Evolutionary conservation across 441 rosid species (phyloP), one percentile per base, ranked within the genome.

Genomic region (Erodium chrysanthum): DNA sequence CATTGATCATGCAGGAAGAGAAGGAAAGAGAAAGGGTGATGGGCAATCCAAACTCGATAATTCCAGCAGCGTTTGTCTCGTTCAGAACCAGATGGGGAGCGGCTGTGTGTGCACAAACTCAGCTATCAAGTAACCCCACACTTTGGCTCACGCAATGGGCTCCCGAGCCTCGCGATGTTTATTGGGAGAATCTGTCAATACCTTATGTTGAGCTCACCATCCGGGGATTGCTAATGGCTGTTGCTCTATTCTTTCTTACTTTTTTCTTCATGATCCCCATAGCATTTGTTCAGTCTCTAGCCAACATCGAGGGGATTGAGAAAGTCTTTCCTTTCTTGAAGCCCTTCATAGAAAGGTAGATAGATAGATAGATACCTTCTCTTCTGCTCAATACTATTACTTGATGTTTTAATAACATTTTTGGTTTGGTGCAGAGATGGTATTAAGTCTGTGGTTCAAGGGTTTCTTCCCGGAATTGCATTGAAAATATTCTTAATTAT

Each of bases 111-210:
- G 97, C 97, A 61, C 99, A 91, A 80, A 95, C 99, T 33, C 91
- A 88, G 77, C 99, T 91, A 75, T 78, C 90, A 2, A 79, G 92
- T 73, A 84, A 95, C 73, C 99, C 97, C 4, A 91, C 97, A 33
- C 68, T 77, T 54, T 95, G 99, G 97, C 72, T 95, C 68, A 90
- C 99, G 23, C 92, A 88, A 42, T 95, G 99, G 99, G 97, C 99
- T 14, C 79, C 97, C 0, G 99, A 91, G 82, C 99, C 99, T 10
- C 88, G 96, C 0, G 99, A 95, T 76, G 87, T 95, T 7, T 95
- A 79, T 68, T 95, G 99, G 99, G 62, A 76, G 60, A 95, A 95
- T 80, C 83, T 95, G 10, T 84, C 99, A 21, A 84, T 95, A 27
- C 99, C 99, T 8, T 95, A 90, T 40, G 88, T 95, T 64, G 82